These are phyloP conservation scores for Spergularia azorica DNA, from an alignment of 179 eudicot genomes.

Conservation along the genomic window DNA sequence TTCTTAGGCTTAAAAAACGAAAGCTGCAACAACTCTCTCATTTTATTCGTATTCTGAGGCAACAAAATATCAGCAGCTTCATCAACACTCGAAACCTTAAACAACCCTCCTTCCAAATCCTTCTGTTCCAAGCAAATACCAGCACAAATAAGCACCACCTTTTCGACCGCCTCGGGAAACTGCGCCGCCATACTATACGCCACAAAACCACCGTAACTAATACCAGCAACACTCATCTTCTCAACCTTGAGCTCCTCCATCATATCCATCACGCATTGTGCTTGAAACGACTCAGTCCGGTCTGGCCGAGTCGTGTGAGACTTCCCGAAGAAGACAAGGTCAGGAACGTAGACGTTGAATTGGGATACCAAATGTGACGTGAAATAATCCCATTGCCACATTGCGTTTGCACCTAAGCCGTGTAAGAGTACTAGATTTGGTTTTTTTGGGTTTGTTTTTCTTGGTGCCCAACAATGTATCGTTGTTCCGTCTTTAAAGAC, in stretches of 20 bases:
- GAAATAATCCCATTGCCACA: constrained; percentile 81
- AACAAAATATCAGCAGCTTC: constrained; percentile 64
- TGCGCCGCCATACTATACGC: constrained; percentile 78
- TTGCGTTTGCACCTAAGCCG: constrained; percentile 90
- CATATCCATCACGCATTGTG: constrained; percentile 50
- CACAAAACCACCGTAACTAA: constrained; percentile 91
- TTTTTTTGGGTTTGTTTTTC: constrained; percentile 30
- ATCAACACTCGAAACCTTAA: constrained; percentile 55
- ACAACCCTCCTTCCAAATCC: constrained; percentile 66
- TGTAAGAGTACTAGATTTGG: constrained; percentile 61
- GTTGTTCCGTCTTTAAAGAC: constrained; percentile 48
- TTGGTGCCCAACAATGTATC: constrained; percentile 84
- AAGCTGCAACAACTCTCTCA: constrained; percentile 59
- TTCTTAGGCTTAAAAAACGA: constrained; percentile 53
- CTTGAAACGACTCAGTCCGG: constrained; percentile 73
- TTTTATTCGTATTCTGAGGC: constrained; percentile 65
- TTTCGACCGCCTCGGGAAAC: constrained; percentile 62
- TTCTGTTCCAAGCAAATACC: constrained; percentile 81
- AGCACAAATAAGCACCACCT: constrained; percentile 56
- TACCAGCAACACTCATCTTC: constrained; percentile 61
- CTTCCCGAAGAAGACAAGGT: constrained; percentile 77
- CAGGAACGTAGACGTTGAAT: constrained; percentile 82
- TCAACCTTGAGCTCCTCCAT: constrained; percentile 45
- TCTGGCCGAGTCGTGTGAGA: constrained; percentile 57
- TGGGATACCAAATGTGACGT: constrained; percentile 41